A percentile compares a stretch with the other conserved stretches of the same genome.
Conservation (phyloP, 1,284 basidiomycete genomes). For the Apiotrichum laibachii region DNA sequence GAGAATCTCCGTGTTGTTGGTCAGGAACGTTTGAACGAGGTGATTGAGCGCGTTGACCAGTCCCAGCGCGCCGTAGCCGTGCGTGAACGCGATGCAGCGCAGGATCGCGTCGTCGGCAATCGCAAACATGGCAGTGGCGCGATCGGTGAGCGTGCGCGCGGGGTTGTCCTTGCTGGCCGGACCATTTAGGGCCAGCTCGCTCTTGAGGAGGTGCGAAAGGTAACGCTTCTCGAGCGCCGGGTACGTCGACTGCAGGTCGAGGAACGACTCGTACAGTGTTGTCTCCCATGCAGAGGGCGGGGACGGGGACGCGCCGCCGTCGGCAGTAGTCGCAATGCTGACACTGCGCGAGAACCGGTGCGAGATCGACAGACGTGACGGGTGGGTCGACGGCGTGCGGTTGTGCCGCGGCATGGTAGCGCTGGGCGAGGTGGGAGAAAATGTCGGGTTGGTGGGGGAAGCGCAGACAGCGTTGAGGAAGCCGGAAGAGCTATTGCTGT, state of each 20-base stretch:
- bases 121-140: conserved; percentile 66
- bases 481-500: conserved; percentile 25
- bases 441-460: conserved; percentile 11
- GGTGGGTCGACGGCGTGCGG: conserved; percentile 6
- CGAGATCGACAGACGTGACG: conserved; percentile 26
- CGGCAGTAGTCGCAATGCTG: conserved; percentile 12
- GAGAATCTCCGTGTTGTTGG: conserved; percentile 54
- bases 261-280: conserved; percentile 83
- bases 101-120: conserved; percentile 73
- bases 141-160: conserved; percentile 67
- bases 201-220: conserved; percentile 60
- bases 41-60: conserved; percentile 70
- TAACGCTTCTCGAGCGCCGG: conserved; percentile 67
- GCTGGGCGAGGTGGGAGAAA: conserved; percentile 2
- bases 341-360: conserved; percentile 37
- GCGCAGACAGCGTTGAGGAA: not conserved
- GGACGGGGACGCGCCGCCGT: not conserved
- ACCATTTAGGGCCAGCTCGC: conserved; percentile 52
- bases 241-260: conserved; percentile 83
- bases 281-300: conserved; percentile 66
- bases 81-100: conserved; percentile 74
- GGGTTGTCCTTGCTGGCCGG: conserved; percentile 54
- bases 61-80: conserved; percentile 75
- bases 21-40: conserved; percentile 68
- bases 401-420: conserved; percentile 7